A percentile compares a stretch with the other conserved stretches of the same genome.
phyloP scores from a whole-genome alignment of 1,139 yeast genomes.

The Candida albicans region DNA sequence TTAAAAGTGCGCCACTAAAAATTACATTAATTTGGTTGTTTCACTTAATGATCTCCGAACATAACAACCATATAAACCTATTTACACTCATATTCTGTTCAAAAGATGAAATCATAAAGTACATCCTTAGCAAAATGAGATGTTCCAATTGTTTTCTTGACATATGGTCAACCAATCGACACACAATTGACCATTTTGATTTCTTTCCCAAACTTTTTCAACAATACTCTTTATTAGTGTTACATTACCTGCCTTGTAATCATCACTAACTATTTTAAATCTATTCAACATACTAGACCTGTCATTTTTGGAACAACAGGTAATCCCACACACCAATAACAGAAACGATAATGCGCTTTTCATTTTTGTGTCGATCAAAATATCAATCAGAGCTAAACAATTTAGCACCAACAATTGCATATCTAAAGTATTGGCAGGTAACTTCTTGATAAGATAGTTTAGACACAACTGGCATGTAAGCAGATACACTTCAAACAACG shows the following conservation, averaged over 20 bases:
- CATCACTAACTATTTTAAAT: conserved; percentile 22
- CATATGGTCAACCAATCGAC: conserved; percentile 34
- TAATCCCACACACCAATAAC: conserved; percentile 34
- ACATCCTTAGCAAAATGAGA: conserved; percentile 19
- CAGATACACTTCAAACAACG: conserved; percentile 30
- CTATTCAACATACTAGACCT: conserved; percentile 23
- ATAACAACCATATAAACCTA: too few relatives aligned
- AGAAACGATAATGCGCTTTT: conserved; percentile 32
- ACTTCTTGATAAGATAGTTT: conserved; percentile 25
- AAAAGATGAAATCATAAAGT: too few relatives aligned
- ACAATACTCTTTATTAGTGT: conserved; percentile 27
- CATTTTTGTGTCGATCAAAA: conserved; percentile 22
- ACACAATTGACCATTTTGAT: conserved; percentile 22
- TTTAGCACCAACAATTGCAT: conserved; percentile 28
- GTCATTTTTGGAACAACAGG: conserved; percentile 27
- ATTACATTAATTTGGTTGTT: too few relatives aligned
- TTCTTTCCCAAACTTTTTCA: conserved; percentile 28
- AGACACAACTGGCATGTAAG: conserved; percentile 27
- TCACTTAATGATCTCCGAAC: too few relatives aligned
- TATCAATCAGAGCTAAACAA: conserved; percentile 22
- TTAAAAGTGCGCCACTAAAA: too few relatives aligned
- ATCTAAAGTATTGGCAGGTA: conserved; percentile 28
- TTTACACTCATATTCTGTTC: too few relatives aligned
- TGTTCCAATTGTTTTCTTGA: conserved; percentile 29
- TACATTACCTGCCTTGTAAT: conserved; percentile 29